These are phyloP conservation scores for Fusarium tjaetaba DNA, from an alignment of 2,329 filamentous ascomycete species.

Conservation along the genomic window DNA sequence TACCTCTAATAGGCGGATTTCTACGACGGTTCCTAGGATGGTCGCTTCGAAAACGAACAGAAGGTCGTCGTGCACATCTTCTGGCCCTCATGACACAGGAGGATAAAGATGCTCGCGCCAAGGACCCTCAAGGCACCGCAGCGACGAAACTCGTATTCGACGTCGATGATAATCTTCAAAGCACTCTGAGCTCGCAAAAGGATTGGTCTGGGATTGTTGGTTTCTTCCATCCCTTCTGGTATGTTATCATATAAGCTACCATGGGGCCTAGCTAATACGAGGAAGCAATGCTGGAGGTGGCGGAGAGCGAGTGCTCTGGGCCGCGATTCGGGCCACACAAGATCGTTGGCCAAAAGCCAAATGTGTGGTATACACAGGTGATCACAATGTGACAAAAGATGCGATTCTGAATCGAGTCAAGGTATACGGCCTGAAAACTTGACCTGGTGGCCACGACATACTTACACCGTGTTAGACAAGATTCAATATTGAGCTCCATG, in stretches of 20 bases:
- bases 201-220: constrained; percentile 88
- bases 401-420: constrained; percentile 81
- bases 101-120: constrained; percentile 52
- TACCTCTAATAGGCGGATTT: constrained; percentile 38
- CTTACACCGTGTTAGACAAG: constrained; percentile 65
- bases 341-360: constrained; percentile 87
- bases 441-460: neutral
- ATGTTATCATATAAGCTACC: constrained; percentile 44
- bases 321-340: constrained; percentile 91
- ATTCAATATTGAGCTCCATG: constrained; percentile 91
- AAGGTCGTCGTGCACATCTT: constrained; percentile 68
- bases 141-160: constrained; percentile 72
- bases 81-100: constrained; percentile 61
- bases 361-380: constrained; percentile 94
- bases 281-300: constrained; percentile 91
- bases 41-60: constrained; percentile 70
- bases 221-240: constrained; percentile 99
- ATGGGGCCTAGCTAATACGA: constrained; percentile 14
- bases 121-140: constrained; percentile 47
- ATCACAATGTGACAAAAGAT: constrained; percentile 86
- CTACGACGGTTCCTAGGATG: constrained; percentile 64
- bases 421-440: constrained; percentile 55
- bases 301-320: constrained; percentile 96
- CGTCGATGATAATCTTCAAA: constrained; percentile 47
- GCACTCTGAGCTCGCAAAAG: constrained; percentile 52